Base-by-base conservation (phyloP, 2,329 filamentous ascomycete genomes). In the Aspergillus flavus region DNA sequence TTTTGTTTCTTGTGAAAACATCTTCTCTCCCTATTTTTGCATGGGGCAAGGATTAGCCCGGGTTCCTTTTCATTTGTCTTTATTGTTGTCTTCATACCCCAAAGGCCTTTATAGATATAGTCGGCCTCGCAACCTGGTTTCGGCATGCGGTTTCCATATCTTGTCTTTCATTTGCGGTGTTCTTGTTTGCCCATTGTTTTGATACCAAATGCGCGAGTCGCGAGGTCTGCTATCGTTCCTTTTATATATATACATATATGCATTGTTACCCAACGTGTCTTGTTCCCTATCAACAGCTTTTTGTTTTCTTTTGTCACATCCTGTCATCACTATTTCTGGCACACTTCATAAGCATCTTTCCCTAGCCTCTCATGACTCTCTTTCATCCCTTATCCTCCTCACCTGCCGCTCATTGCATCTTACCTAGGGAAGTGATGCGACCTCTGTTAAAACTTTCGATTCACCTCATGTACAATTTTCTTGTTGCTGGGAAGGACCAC, bases 61-160 rank as follows among this genome's bases (percentile, higher is more conserved):
- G 64, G 62, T 58, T 68, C 61, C 59, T 64, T 65, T 68, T 64
- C 64, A 65, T 69, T 69, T 67, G 68, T 72, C 63, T 63, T 65
- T 72, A 28, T 32, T 36, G 52, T 39, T 63, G 61, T 70, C 66
- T 72, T 76, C 76, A 78, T 79, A 78, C 76, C 75, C 75, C 72
- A 65, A 71, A 76, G 72, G 76, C 72, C 72, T 68, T 73, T 76
- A 76, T 76, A 78, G 73, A 77, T 73, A 69, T 68, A 72, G 68
- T 64, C 66, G 74, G 73, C 72, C 73, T 76, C 67, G 73, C 72
- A 74, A 69, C 62, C 63, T 72, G 65, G 70, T 72, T 68, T 69
- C 67, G 66, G 66, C 68, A 68, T 65, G 64, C 64, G 58, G 61
- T 67, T 55, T 55, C 64, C 69, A 50, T 66, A 66, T 65, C 59